Evolutionary conservation across 305 asterid species (phyloP), one percentile per base, ranked within the genome.

Genomic region (Fraxinus velutina): DNA sequence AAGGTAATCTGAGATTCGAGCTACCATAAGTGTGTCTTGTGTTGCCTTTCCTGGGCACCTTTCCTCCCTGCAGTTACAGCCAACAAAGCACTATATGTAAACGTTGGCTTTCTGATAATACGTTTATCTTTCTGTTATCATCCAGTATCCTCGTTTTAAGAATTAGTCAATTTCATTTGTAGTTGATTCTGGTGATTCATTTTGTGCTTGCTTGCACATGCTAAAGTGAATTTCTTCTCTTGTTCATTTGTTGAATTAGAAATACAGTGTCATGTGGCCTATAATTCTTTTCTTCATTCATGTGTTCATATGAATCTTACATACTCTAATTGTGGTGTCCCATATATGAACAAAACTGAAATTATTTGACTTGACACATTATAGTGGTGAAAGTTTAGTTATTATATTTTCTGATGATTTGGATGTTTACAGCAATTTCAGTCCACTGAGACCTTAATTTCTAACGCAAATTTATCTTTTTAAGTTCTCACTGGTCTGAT

Each of bases 11-110:
- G 2, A 88, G 82, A 19, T 87, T 91, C 22, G 71, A 86, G 86
- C 82, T 93, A 75, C 97, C 97, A 76, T 91, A 32, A 30, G 44
- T 2, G 30, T 6, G 30, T 21, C 32, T 22, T 60, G 64, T 55
- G 13, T 57, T 19, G 30, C 68, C 13, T 57, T 57, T 57, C 68
- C 68, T 8, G 12, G 68, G 68, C 68, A 57, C 4, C 30, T 21
- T 60, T 60, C 70, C 5, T 60, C 33, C 30, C 4, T 62, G n/a
- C 70, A 60, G 70, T 60, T 21, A 22, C 71, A 21, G 72, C 33
- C 72, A 62, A 62, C 72, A 21, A 62, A 62, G 15, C 71, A 22
- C 9, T 62, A 32, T 62, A 8, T 62, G 71, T 21, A 21, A 22
- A 62, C 32, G 71, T 62, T 62, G 71, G 71, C 71, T 62, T 60